Evolutionary conservation across 371 early-diverging fungal species (phyloP), one percentile per base, ranked within the genome.

Genomic region (Rhizopus sp.): DNA sequence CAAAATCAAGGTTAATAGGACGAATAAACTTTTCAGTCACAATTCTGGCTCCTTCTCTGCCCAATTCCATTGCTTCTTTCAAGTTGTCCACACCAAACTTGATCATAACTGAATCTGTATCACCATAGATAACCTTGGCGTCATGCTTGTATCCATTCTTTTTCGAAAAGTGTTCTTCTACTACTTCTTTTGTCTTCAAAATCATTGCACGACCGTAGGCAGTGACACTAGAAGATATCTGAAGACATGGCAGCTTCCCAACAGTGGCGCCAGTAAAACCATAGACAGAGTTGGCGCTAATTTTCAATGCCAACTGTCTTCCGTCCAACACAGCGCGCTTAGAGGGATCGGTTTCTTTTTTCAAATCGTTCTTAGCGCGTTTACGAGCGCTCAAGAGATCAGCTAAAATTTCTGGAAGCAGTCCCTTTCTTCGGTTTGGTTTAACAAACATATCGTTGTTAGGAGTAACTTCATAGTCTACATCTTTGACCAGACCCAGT

Each of bases 21-120:
- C 87, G 87, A 23, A 94, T 75, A 65, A 99, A 99, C 59, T 88
- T 78, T 8, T 69, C 66, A 1, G 99, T 94, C 0, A 99, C 96
- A 54, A 83, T 74, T 16, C 84, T 82, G 1, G 99, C 96, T 0
- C 96, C 98, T 68, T 94, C 90, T 45, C 76, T 68, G 60, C 98
- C 96, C 3, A 97, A 74, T 32, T 81, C 71, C 99, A 98, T 97
- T 1, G 95, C 89, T 12, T 95, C 91, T 29, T 78, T 86, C 17
- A 99, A 77, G 51, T 78, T 80, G 37, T 81, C 70, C 9, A 86
- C 89, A 31, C 95, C 94, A 83, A 99, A 98, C 54, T 96, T 95
- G 52, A 99, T 95, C 99, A 99, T 99, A 23, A 99, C 99, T 3
- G 99, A 99, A 82, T 99, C 99, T 0, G 99, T 99, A 73, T 99